Percentiles rank a stretch among this genome's conserved stretches.
Conservation (phyloP, 495 filamentous ascomycete genomes). For the Penicillium soppii region DNA sequence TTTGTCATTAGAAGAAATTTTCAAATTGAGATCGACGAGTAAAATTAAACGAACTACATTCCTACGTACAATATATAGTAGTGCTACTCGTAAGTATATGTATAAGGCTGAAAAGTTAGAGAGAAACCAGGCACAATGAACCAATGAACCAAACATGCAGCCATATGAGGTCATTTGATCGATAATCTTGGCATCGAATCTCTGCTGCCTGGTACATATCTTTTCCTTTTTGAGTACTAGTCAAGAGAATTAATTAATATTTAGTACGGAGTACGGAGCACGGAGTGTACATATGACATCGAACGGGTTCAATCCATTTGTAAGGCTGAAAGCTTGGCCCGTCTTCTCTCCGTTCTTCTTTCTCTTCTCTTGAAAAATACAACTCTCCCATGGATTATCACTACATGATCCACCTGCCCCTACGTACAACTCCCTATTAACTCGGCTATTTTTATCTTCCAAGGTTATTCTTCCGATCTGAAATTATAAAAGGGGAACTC, state of each 20-base stretch:
- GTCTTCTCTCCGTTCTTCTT: not conserved
- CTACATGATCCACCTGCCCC: not conserved
- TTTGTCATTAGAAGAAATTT: too few relatives aligned
- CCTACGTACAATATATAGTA: too few relatives aligned
- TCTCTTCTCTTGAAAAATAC: not conserved
- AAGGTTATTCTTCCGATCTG: not conserved
- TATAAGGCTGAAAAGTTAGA: not conserved
- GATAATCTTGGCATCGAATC: too few relatives aligned
- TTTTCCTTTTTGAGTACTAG: not conserved
- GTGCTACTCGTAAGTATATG: too few relatives aligned
- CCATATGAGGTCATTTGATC: not conserved
- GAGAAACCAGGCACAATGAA: not conserved
- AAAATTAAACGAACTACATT: too few relatives aligned
- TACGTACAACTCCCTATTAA: not conserved
- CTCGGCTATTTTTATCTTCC: not conserved
- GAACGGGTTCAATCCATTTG: not conserved
- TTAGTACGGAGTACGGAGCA: too few relatives aligned
- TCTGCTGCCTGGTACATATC: not conserved
- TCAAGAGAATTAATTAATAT: too few relatives aligned
- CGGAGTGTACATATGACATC: too few relatives aligned
- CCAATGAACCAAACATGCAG: too few relatives aligned
- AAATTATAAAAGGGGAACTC: too few relatives aligned
- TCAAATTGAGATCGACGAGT: too few relatives aligned
- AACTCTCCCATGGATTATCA: too few relatives aligned
- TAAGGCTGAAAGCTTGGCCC: slow-evolving; percentile 11